Conservation (phyloP, 257 asterid species). For the Jaltomata sinuosa region DNA sequence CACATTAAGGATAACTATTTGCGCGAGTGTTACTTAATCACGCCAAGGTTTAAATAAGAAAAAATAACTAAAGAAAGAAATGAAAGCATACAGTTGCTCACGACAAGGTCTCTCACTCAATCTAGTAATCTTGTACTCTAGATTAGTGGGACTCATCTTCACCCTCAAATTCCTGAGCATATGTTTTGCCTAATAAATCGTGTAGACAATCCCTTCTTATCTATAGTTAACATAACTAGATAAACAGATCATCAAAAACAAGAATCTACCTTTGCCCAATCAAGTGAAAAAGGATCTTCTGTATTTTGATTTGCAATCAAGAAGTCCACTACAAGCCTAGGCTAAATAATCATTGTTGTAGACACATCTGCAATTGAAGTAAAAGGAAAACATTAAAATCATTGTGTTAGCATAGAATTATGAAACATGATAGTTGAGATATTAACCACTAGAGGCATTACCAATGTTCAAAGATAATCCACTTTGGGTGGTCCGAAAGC, state of each 20-base stretch:
- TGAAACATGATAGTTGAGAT: neutral
- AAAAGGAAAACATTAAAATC: neutral
- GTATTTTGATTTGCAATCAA: constrained; percentile 67
- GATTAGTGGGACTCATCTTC: constrained; percentile 63
- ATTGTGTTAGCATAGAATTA: neutral
- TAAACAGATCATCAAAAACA: neutral
- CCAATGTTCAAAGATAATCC: constrained; percentile 89
- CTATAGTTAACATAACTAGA: neutral
- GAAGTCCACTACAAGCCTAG: constrained; percentile 70
- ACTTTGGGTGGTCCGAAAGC: constrained; percentile 78
- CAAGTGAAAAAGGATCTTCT: constrained; percentile 61
- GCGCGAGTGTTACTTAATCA: neutral
- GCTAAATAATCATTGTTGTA: constrained; percentile 79
- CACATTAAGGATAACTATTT: neutral
- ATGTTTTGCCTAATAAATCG: constrained; percentile 56
- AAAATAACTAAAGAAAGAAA: neutral
- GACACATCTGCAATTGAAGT: constrained; percentile 52
- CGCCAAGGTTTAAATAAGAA: neutral
- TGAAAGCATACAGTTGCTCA: constrained; percentile 44
- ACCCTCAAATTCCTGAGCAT: constrained; percentile 75
- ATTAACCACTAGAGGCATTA: neutral
- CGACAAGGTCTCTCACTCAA: constrained; percentile 64
- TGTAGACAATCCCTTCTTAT: neutral
- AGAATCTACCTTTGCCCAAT: constrained; percentile 64
- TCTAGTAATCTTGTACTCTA: constrained; percentile 76